These are phyloP conservation scores for Cladophialophora exuberans DNA, from an alignment of 2,329 filamentous ascomycete genomes.

Conservation along the genomic window DNA sequence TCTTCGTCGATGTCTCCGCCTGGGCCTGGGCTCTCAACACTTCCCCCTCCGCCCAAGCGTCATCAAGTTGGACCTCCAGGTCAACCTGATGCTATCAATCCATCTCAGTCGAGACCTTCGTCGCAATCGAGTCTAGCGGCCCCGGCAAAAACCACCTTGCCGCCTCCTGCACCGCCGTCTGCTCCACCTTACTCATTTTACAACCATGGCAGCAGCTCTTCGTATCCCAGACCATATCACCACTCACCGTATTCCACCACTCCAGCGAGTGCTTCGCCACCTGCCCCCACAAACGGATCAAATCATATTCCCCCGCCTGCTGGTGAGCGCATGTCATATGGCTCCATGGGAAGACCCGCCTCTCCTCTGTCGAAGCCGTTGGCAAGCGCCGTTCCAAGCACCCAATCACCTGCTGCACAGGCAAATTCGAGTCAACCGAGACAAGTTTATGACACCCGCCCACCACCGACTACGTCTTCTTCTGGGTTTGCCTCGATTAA, in stretches of 20 bases:
- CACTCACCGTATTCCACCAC: slow-evolving; percentile 23
- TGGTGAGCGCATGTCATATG: slow-evolving; percentile 17
- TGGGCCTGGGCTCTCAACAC: slow-evolving; percentile 27
- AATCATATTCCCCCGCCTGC: slow-evolving; percentile 7
- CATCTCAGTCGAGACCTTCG: slow-evolving; percentile 23
- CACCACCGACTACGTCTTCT: slow-evolving; percentile 26
- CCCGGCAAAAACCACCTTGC: slow-evolving; percentile 10
- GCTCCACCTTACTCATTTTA: slow-evolving; percentile 26
- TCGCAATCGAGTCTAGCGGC: slow-evolving; percentile 16
- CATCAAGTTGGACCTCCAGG: slow-evolving; percentile 33
- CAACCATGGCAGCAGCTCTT: slow-evolving; percentile 19
- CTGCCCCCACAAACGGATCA: slow-evolving; percentile 17
- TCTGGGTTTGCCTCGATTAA: slow-evolving; percentile 34
- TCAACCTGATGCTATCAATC: slow-evolving; percentile 27
- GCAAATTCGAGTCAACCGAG: slow-evolving; percentile 20
- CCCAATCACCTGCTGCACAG: slow-evolving; percentile 20
- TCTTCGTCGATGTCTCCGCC: slow-evolving; percentile 32
- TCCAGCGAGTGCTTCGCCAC: slow-evolving; percentile 11
- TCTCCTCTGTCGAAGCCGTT: slow-evolving; percentile 22
- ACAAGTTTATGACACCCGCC: slow-evolving; percentile 32
- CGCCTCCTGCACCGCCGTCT: neutral
- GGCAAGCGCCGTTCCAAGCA: slow-evolving; percentile 14
- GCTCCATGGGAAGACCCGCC: slow-evolving; percentile 15
- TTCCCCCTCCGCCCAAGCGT: slow-evolving; percentile 33
- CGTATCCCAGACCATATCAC: slow-evolving; percentile 24